phyloP scores from a whole-genome alignment of 2,329 filamentous ascomycete genomes.

The Daldinia sp. region DNA sequence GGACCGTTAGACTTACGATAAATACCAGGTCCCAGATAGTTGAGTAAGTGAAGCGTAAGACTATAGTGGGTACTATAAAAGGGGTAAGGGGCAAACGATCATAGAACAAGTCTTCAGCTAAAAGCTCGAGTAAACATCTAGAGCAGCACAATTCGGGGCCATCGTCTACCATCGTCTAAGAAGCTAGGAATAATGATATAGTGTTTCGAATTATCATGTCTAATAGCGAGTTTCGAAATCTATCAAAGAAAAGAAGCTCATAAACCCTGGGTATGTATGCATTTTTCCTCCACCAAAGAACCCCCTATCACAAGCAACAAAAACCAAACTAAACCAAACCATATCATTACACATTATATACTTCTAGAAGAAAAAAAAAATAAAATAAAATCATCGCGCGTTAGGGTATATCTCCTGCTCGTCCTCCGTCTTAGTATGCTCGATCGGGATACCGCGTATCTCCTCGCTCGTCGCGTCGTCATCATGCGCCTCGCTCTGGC shows the following conservation, averaged over 20 bases:
- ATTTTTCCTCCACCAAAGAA: background rate
- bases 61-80: background rate
- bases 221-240: background rate
- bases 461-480: slow-evolving; percentile 37
- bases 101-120: background rate
- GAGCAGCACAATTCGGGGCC: background rate
- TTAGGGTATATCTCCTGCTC: slow-evolving; percentile 3
- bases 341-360: slow-evolving; percentile 12
- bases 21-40: too few species aligned
- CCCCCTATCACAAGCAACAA: background rate
- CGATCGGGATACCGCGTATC: slow-evolving; percentile 33
- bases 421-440: slow-evolving; percentile 6
- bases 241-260: background rate
- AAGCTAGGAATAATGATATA: background rate
- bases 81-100: background rate
- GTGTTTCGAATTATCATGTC: background rate
- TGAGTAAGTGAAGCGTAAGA: background rate
- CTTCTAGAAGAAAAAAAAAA: too few species aligned
- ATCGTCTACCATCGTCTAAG: too few species aligned
- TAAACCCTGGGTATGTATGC: slow-evolving; percentile 8
- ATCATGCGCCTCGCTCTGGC: slow-evolving; percentile 45
- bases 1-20: too few species aligned
- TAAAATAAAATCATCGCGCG: background rate
- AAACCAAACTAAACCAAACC: background rate
- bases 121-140: background rate